phyloP scores from a whole-genome alignment of 2,329 filamentous ascomycete species.

The Ophiostoma tasmaniense region DNA sequence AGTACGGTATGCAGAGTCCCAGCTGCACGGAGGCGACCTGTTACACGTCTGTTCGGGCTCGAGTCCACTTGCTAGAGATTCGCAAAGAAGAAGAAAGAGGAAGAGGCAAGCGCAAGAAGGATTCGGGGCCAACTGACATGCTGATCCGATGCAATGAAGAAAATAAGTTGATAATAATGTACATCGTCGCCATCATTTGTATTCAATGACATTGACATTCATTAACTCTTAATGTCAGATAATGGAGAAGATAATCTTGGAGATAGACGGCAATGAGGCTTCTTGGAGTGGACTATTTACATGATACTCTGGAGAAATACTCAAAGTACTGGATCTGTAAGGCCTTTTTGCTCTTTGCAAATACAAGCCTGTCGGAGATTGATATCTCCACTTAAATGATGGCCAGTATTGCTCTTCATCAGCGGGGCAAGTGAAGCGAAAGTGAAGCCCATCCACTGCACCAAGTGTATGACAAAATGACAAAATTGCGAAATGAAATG shows the following conservation, averaged over 20 bases:
- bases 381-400: not conserved
- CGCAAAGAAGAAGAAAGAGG: not conserved
- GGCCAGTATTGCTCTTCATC: not conserved
- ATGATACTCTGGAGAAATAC: not conserved
- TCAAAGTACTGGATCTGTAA: not conserved
- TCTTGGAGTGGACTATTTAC: not conserved
- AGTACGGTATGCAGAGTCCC: not conserved
- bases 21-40: not conserved
- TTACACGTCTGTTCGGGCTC: not conserved
- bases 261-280: not conserved
- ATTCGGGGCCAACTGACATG: not conserved
- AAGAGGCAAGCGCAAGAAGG: too few species aligned
- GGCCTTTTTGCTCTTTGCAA: not conserved
- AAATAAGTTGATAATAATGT: not conserved
- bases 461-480: not conserved
- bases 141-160: not conserved
- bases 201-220: too few species aligned
- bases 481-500: too few species aligned
- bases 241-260: not conserved
- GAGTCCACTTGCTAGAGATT: not conserved
- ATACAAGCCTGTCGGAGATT: constrained; percentile 3
- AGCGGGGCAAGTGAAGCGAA: not conserved
- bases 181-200: not conserved
- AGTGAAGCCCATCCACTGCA: not conserved
- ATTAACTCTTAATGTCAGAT: not conserved